Evolutionary conservation across 257 asterid species (phyloP).

Genomic region (Schizonepeta tenuifolia): DNA sequence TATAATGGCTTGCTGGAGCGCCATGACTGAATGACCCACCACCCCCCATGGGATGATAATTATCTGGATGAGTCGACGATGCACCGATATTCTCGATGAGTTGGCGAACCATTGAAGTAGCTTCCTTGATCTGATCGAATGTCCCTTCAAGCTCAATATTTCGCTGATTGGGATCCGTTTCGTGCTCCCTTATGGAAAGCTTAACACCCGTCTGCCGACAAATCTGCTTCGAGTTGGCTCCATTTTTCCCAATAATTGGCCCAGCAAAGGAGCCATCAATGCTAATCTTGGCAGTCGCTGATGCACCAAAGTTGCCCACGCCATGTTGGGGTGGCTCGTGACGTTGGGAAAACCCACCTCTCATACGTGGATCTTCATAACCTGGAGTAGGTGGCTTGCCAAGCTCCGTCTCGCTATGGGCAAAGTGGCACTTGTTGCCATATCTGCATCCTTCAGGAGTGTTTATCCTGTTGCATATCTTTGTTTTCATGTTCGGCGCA

Average conservation of each 20-base stretch:
- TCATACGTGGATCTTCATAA: conserved; percentile 40
- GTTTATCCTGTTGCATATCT: conserved; percentile 53
- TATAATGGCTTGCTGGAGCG: conserved; percentile 33
- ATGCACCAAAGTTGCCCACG: conserved; percentile 53
- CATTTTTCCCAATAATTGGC: conserved; percentile 60
- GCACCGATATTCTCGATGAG: conserved; percentile 40
- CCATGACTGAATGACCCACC: conserved; percentile 31
- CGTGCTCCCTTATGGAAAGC: conserved; percentile 57
- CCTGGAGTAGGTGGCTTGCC: conserved; percentile 35
- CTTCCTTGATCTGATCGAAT: conserved; percentile 63
- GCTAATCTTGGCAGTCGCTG: conserved; percentile 63
- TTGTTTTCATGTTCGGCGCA: conserved; percentile 39
- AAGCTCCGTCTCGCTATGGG: conserved; percentile 58
- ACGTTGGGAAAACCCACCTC: conserved; percentile 42
- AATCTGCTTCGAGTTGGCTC: conserved; percentile 55
- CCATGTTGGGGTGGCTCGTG: conserved; percentile 37
- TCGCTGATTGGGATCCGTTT: conserved; percentile 45
- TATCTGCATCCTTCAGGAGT: conserved; percentile 64
- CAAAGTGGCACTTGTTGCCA: conserved; percentile 58
- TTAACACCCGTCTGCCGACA: conserved; percentile 55
- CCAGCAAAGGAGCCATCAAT: conserved; percentile 58
- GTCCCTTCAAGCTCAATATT: conserved; percentile 68
- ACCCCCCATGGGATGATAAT: conserved; percentile 19
- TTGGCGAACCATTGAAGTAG: conserved; percentile 52
- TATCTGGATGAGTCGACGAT: conserved; percentile 30